A percentile compares a stretch with the other conserved stretches of the same genome.
Evolutionary conservation across 1,284 basidiomycete species (phyloP).

Genomic region (Sutorius eximius): DNA sequence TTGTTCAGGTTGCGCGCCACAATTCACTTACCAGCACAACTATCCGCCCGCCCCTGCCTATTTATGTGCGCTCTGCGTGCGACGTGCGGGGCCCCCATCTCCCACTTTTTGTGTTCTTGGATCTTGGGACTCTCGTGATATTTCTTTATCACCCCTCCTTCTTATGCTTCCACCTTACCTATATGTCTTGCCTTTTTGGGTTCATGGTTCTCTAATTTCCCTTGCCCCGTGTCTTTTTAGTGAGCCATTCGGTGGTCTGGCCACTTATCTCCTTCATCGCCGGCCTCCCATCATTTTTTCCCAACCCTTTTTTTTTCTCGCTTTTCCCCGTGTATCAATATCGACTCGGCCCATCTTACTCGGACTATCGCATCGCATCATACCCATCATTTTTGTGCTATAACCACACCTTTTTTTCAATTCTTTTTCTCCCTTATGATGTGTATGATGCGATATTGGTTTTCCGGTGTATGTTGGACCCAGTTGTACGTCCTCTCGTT

Average conservation of each 20-base stretch:
- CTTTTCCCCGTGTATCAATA: slow-evolving; percentile 35
- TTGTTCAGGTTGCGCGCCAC: slow-evolving; percentile 30
- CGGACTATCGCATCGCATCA: slow-evolving; percentile 39
- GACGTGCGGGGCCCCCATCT: slow-evolving; percentile 37
- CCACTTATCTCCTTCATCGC: slow-evolving; percentile 18
- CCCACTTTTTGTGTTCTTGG: slow-evolving; percentile 43
- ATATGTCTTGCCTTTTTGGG: slow-evolving; percentile 25
- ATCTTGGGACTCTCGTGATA: slow-evolving; percentile 42
- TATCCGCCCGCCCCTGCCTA: slow-evolving; percentile 37
- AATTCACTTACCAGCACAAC: slow-evolving; percentile 19
- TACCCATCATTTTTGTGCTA: slow-evolving; percentile 33
- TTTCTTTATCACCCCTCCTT: slow-evolving; percentile 17
- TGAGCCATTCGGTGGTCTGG: slow-evolving; percentile 15
- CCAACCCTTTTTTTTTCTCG: not conserved
- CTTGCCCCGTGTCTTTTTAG: slow-evolving; percentile 30
- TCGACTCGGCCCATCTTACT: slow-evolving; percentile 30
- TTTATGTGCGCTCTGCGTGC: slow-evolving; percentile 42
- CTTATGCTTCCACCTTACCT: slow-evolving; percentile 22
- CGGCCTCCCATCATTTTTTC: not conserved
- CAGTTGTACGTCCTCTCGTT: slow-evolving; percentile 21
- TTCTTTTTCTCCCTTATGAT: slow-evolving; percentile 13
- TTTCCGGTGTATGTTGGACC: slow-evolving; percentile 33
- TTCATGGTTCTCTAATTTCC: slow-evolving; percentile 24
- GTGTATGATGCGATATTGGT: slow-evolving; percentile 37
- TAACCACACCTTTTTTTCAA: slow-evolving; percentile 11